phyloP scores from a whole-genome alignment of 192 early-diverging fungal genomes.

The Coemansia biformis region DNA sequence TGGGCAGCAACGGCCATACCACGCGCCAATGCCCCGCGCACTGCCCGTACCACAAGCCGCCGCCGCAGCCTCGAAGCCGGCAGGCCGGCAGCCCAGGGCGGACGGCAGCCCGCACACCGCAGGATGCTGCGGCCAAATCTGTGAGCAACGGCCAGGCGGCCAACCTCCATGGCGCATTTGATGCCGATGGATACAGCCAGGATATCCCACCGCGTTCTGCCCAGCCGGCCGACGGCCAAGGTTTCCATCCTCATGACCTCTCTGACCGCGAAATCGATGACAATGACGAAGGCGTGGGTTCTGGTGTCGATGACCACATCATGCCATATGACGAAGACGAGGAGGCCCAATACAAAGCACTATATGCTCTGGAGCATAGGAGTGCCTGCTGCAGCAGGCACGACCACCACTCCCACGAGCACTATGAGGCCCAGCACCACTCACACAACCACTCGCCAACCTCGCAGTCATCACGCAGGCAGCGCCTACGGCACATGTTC shows the following conservation, averaged over 20 bases:
- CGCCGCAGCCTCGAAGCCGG: too few relatives aligned
- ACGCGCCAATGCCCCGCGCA: too few relatives aligned
- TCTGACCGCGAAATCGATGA: background rate
- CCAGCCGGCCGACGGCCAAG: background rate
- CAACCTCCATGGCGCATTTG: slow-evolving; percentile 1
- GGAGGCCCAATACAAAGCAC: background rate
- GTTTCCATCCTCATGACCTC: background rate
- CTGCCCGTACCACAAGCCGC: too few relatives aligned
- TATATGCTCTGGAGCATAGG: background rate
- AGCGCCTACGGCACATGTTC: slow-evolving; percentile 19
- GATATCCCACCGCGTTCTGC: slow-evolving; percentile 4
- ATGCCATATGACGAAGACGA: background rate
- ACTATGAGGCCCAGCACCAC: background rate
- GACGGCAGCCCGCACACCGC: too few relatives aligned
- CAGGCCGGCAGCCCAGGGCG: too few relatives aligned
- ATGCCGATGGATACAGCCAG: slow-evolving; percentile 1
- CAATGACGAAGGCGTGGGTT: background rate
- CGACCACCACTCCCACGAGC: background rate
- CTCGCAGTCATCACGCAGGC: slow-evolving; percentile 14
- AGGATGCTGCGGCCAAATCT: background rate
- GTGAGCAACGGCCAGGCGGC: too few relatives aligned
- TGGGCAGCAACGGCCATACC: too few relatives aligned
- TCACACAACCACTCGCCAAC: background rate
- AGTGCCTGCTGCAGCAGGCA: background rate
- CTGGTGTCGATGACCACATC: background rate